Evolutionary conservation across 2,329 filamentous ascomycete genomes (phyloP), one percentile per base, ranked within the genome.

Genomic region (Cadophora gregata): DNA sequence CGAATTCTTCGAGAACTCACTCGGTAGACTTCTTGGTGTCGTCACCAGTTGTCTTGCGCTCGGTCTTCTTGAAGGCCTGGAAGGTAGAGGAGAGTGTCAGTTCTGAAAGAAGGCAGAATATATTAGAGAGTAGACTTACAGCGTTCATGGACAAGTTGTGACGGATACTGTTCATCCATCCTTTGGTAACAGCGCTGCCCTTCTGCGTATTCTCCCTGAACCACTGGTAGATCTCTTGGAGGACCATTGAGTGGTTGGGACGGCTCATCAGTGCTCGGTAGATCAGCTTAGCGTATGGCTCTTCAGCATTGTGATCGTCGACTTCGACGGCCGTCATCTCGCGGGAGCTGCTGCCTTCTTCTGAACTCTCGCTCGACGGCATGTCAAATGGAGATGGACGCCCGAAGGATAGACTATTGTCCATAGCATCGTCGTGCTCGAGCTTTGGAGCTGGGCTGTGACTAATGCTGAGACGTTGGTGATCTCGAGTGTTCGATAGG

Each of bases 91-190:
- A 25, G 6, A 19, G 1, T 27, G 21, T 58, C 12, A 58, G 55
- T 19, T 16, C n/a, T 10, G 25, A 25, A 14, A 31, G 12, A 7
- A 27, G 10, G 19, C 31, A 29, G 31, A 4, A 27, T 58, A 58
- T 6, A 42, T 31, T 45, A 31, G 25, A 12, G 31, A 6, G 42
- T 58, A 83, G 25, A 61, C 88, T 80, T 87, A 97, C 95, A 68
- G 86, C 85, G 74, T 98, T 98, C 94, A 98, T 97, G 58, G 93
- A 97, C 8, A 98, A 82, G 73, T 98, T 98, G 78, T 98, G 95
- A 1, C 95, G 88, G 71, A 98, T 96, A 77, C 93, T 97, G 79
- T 97, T 98, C 80, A 95, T 91, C 95, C 95, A 98, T 10, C 94
- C 95, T 73, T 89, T 90, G 14, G 79, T 81, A 8, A 83, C 84